Percentiles rank a stretch among this genome's conserved stretches.
Evolutionary conservation across 169 alveolate species (phyloP).

Genomic region (Cryptosporidium sp.): DNA sequence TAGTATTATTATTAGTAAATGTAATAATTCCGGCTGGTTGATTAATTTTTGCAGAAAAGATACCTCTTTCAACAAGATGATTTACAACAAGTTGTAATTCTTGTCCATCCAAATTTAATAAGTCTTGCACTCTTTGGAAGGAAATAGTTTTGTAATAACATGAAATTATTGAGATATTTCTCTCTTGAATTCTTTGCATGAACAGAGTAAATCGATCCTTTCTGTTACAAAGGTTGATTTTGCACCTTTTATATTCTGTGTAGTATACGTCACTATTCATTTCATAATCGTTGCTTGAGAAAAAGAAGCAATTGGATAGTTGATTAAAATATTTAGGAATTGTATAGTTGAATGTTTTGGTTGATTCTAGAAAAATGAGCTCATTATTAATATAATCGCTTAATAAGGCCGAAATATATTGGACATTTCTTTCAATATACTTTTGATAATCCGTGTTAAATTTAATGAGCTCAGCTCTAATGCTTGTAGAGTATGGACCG

Average conservation of each 20-base stretch:
- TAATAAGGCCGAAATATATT: slow-evolving; percentile 9
- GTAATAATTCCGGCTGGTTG: slow-evolving; percentile 32
- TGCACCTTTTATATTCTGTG: slow-evolving; percentile 61
- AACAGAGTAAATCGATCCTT: slow-evolving; percentile 43
- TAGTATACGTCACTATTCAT: slow-evolving; percentile 10
- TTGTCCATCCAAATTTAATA: slow-evolving; percentile 39
- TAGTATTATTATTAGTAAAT: slow-evolving; percentile 16
- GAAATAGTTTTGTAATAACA: slow-evolving; percentile 51
- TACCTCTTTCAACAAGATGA: slow-evolving; percentile 35
- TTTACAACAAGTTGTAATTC: slow-evolving; percentile 58
- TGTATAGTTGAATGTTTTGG: slow-evolving; percentile 59
- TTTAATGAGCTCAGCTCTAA: background rate
- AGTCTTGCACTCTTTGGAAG: slow-evolving; percentile 58
- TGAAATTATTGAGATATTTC: slow-evolving; percentile 41
- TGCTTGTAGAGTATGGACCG: slow-evolving; percentile 36
- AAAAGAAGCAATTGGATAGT: slow-evolving; percentile 19
- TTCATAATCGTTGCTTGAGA: background rate
- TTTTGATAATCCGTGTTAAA: slow-evolving; percentile 34
- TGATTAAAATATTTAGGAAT: slow-evolving; percentile 40
- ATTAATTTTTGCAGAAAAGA: slow-evolving; percentile 66
- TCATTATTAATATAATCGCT: slow-evolving; percentile 46
- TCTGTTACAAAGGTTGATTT: slow-evolving; percentile 27
- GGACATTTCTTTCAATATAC: slow-evolving; percentile 40
- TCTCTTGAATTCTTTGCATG: slow-evolving; percentile 65
- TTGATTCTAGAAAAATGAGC: slow-evolving; percentile 39